Base-by-base conservation (phyloP, 1,284 basidiomycete species). In the Microbotryomycetes sp. region DNA sequence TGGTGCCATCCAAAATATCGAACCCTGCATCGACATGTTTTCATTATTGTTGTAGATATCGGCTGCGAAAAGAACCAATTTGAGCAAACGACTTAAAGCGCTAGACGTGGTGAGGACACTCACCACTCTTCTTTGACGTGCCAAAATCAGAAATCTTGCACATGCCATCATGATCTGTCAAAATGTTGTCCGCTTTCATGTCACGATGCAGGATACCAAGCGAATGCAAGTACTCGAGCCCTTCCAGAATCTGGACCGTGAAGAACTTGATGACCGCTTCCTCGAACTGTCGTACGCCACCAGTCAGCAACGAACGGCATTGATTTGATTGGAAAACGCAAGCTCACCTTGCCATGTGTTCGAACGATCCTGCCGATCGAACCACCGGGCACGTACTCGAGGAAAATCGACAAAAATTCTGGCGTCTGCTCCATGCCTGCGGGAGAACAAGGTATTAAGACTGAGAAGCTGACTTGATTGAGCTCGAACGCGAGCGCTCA, bases 111-210 rank as follows among this genome's bases (percentile, higher is more conserved):
- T n/a, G 36, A 12, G 12, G 36, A 12, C 36, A 42, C 36, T 42
- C 36, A 42, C 36, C 36, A 25, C 77, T 91, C 66, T 88, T 83
- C 76, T 94, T 97, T 14, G 90, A 93, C 61, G 96, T 94, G 53
- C 92, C 96, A 74, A 98, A 98, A 76, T 98, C 96, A 3, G 92
- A 93, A 58, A 99, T 98, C 79, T 98, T 98, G 81, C 93, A 97
- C 48, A 89, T 81, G 2, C 96, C 96, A 25, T 86, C 83, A 69
- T 86, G 86, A 75, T 98, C 94, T 28, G 97, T 92, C 26, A 99
- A 83, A 70, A 99, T 93, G 73, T 98, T 99, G 78, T 98, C 96
- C 16, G 92, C 92, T 79, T 99, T 99, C 67, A 98, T 79, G 77
- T 99, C 96, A 85, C 96, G 83, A 76, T 98, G 96, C 63, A 97